Conservation (phyloP, 2,329 filamentous ascomycete species). For the Cladosporium velox region DNA sequence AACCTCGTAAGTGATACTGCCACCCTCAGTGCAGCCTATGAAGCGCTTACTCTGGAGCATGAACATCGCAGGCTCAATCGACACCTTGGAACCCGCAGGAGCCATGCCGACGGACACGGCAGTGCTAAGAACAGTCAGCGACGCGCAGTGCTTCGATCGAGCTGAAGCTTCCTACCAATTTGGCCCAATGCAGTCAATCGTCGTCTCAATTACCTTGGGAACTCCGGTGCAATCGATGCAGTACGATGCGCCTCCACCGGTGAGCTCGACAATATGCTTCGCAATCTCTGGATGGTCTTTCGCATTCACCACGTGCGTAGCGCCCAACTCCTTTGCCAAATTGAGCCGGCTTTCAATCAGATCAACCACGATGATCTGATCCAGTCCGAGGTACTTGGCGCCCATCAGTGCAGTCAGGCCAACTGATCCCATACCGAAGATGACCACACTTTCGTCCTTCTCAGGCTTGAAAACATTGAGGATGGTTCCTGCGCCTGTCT, state of each 20-base stretch:
- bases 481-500: conserved; percentile 24
- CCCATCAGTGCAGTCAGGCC: conserved; percentile 11
- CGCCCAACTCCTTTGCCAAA: background rate
- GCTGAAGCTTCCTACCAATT: background rate
- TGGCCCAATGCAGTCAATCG: background rate
- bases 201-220: conserved; percentile 7
- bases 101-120: conserved; percentile 8
- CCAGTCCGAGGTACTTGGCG: background rate
- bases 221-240: conserved; percentile 9
- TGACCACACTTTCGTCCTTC: conserved; percentile 22
- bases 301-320: background rate
- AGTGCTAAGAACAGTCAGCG: background rate
- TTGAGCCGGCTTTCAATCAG: background rate
- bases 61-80: conserved; percentile 6
- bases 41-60: conserved; percentile 6
- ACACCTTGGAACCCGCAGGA: background rate
- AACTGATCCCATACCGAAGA: conserved; percentile 28
- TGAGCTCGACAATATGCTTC: background rate
- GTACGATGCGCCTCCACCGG: background rate
- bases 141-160: too few species aligned
- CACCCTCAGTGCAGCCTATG: conserved; percentile 9
- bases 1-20: conserved; percentile 8
- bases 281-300: conserved; percentile 1
- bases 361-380: conserved; percentile 8
- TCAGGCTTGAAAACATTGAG: conserved; percentile 27